Conservation (phyloP, 2,329 filamentous ascomycete genomes). For the Claviceps digitariae region DNA sequence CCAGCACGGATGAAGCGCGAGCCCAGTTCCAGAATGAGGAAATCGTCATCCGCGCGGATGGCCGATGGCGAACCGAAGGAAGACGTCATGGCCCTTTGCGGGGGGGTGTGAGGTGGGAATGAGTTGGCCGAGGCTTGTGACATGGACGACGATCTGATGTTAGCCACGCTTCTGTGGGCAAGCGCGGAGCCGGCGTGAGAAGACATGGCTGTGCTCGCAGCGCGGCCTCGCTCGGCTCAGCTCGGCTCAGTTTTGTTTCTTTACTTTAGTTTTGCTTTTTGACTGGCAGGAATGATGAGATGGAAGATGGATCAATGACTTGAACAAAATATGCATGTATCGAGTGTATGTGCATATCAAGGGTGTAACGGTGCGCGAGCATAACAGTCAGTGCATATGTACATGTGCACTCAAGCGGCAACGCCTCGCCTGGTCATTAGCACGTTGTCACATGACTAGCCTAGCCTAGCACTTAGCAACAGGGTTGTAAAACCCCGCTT, state of each 20-base stretch:
- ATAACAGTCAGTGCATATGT: too few relatives aligned
- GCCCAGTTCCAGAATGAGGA: slow-evolving; percentile 71
- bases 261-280: background rate
- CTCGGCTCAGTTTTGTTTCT: too few relatives aligned
- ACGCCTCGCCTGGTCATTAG: too few relatives aligned
- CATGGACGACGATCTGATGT: slow-evolving; percentile 35
- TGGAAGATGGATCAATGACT: too few relatives aligned
- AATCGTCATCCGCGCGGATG: slow-evolving; percentile 67
- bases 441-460: too few relatives aligned
- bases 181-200: slow-evolving; percentile 30
- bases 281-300: too few relatives aligned
- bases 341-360: too few relatives aligned
- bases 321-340: too few relatives aligned
- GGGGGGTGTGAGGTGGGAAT: slow-evolving; percentile 47
- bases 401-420: too few relatives aligned
- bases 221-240: background rate
- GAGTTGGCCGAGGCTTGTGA: slow-evolving; percentile 19
- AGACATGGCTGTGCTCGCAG: slow-evolving; percentile 24
- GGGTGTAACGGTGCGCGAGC: too few relatives aligned
- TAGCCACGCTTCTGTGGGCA: slow-evolving; percentile 45
- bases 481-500: too few relatives aligned
- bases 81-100: slow-evolving; percentile 35
- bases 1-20: slow-evolving; percentile 67
- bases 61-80: slow-evolving; percentile 46
- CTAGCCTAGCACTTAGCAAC: too few relatives aligned